Evolutionary conservation across 2,329 filamentous ascomycete species (phyloP), one percentile per base, ranked within the genome.

Genomic region (Didymella keratinophila): DNA sequence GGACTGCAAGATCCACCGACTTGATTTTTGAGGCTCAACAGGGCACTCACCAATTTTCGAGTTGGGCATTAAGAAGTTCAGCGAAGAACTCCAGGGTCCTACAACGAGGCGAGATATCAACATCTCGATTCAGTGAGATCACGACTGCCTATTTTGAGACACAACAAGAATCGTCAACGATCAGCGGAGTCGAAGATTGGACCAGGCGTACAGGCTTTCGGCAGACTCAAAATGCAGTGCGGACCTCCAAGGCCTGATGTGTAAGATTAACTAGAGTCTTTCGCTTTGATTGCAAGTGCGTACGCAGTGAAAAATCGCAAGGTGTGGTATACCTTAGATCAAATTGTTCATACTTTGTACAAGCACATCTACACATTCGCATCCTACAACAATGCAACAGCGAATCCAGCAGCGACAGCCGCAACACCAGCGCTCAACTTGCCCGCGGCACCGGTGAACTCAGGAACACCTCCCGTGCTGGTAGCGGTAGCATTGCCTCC

Each of bases 381-480:
- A 25, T 20, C 11, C 16, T 54, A 53, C 56, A 66, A 49, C 21
- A 67, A 27, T 10, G 53, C 61, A 46, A 46, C 66, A 54, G 53
- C 53, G 8, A 67, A 20, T 2, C 60, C 63, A 42, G 51, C 60
- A 30, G 46, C 57, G 30, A 66, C 37, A 25, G 47, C 57, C 18
- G 37, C 53, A 30, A 46, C 42, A 41, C 61, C 56, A 4, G 53
- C 61, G 7, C 27, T 53, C 23, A 64, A 7, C 48, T 45, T 64
- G 10, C 21, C 36, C 12, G 61, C 65, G 1, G 54, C 59, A 12
- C 67, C 67, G n/a, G 67, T 69, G 39, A 49, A 68, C 54, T 61
- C 43, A 2, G 64, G 56, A 7, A 45, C 14, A 10, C 25, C 27
- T 14, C 27, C 36, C 16, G 64, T 61, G 30, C 56, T 57, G 3